Conservation (phyloP, 2,329 filamentous ascomycete species). For the Pseudodiploospora longispora region DNA sequence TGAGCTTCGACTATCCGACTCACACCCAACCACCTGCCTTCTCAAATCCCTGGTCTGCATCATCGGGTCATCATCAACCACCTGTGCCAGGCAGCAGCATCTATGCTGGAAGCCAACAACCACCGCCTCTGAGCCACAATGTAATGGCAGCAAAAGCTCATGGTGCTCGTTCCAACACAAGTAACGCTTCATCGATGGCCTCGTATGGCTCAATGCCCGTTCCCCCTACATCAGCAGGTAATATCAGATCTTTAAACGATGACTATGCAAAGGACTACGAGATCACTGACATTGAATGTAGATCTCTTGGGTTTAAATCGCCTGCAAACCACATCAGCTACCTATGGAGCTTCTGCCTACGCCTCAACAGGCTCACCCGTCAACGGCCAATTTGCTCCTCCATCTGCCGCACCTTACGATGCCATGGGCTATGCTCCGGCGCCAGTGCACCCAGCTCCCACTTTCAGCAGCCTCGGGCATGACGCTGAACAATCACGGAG, state of each 20-base stretch:
- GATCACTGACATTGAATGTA: conserved; percentile 27
- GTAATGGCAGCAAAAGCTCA: conserved; percentile 40
- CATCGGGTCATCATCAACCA: conserved; percentile 35
- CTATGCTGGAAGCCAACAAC: conserved; percentile 49
- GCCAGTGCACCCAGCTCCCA: conserved; percentile 48
- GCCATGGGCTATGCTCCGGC: conserved; percentile 65
- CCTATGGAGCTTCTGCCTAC: conserved; percentile 63
- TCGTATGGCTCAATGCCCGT: conserved; percentile 67
- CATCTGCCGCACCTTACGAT: conserved; percentile 63
- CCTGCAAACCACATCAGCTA: conserved; percentile 51
- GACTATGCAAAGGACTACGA: neutral
- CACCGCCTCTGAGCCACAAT: conserved; percentile 42
- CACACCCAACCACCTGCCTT: conserved; percentile 59
- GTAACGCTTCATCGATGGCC: conserved; percentile 52
- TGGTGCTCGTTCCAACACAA: conserved; percentile 48
- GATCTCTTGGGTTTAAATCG: conserved; percentile 67
- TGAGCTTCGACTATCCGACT: conserved; percentile 69
- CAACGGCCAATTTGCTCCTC: conserved; percentile 53
- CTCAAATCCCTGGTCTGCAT: conserved; percentile 78
- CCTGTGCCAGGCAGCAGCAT: conserved; percentile 50
- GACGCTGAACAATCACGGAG: conserved; percentile 53
- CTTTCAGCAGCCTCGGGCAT: conserved; percentile 41
- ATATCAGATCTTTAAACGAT: conserved; percentile 33
- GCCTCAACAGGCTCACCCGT: conserved; percentile 61
- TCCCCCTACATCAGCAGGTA: conserved; percentile 66